Conservation (phyloP, 352 stramenopile species). For the Phytophthora niederhauseri region DNA sequence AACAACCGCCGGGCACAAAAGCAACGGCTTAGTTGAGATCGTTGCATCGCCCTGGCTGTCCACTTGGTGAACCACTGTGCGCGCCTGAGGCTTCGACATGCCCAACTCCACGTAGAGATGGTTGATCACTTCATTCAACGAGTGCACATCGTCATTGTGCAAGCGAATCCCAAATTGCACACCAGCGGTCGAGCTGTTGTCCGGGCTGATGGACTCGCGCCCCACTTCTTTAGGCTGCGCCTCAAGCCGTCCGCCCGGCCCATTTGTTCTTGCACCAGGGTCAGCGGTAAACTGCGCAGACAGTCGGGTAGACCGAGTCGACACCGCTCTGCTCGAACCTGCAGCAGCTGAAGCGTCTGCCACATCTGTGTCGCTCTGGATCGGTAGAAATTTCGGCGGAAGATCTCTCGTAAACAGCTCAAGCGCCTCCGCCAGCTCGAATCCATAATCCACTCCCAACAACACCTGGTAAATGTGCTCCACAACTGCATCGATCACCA, state of each 20-base stretch:
- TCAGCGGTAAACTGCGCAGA: constrained; percentile 32
- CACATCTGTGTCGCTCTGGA: constrained; percentile 47
- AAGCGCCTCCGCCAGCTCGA: constrained; percentile 76
- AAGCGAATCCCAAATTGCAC: constrained; percentile 67
- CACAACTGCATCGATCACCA: constrained; percentile 80
- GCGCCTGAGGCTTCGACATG: constrained; percentile 57
- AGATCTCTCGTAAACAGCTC: constrained; percentile 72
- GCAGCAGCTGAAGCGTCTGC: constrained; percentile 15
- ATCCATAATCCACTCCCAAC: constrained; percentile 64
- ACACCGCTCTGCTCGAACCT: constrained; percentile 2
- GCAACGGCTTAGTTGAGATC: constrained; percentile 45
- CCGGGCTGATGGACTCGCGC: constrained; percentile 13
- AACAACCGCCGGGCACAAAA: constrained; percentile 56
- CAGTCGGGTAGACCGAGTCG: constrained; percentile 19
- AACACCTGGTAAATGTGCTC: constrained; percentile 79
- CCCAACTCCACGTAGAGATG: constrained; percentile 60
- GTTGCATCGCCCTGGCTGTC: constrained; percentile 65
- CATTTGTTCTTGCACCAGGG: constrained; percentile 23
- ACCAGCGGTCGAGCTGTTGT: constrained; percentile 9
- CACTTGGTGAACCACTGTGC: constrained; percentile 56
- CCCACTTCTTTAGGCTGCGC: constrained; percentile 30
- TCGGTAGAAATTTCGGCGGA: constrained; percentile 48
- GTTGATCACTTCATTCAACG: constrained; percentile 76
- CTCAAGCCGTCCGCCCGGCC: constrained; percentile 33
- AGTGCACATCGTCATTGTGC: constrained; percentile 88